Evolutionary conservation across 495 filamentous ascomycete species (phyloP).

Genomic region (Sporormia fimetaria): DNA sequence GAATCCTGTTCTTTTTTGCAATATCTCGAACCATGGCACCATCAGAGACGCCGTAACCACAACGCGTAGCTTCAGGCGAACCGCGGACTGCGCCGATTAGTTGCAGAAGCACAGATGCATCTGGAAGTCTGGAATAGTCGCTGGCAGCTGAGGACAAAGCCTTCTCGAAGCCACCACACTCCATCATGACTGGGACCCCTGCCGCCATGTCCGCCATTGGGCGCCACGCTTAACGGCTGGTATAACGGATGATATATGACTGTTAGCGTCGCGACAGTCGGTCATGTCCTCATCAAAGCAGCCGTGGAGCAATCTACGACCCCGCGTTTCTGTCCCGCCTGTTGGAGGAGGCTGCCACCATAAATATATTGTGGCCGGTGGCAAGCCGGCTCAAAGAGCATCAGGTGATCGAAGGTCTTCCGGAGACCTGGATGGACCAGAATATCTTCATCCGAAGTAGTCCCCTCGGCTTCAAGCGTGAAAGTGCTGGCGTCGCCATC

Average conservation of each 20-base stretch:
- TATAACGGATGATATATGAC: conserved; percentile 4
- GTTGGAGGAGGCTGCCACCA: neutral
- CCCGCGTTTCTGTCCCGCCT: conserved; percentile 17
- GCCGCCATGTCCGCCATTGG: neutral
- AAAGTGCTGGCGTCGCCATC: neutral
- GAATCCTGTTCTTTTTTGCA: neutral
- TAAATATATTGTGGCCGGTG: conserved; percentile 11
- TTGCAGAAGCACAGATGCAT: conserved; percentile 2
- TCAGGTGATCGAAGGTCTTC: conserved; percentile 19
- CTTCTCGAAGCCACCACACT: conserved; percentile 6
- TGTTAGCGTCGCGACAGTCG: conserved; percentile 6
- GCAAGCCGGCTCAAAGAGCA: conserved; percentile 9
- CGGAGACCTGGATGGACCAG: conserved; percentile 7
- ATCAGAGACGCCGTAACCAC: too few species aligned
- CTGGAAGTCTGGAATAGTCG: too few species aligned
- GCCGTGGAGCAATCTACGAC: conserved; percentile 13
- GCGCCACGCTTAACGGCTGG: conserved; percentile 8
- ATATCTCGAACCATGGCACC: too few species aligned
- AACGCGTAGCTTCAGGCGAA: neutral
- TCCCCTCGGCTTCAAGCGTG: neutral
- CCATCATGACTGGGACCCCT: neutral
- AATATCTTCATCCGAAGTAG: conserved; percentile 3
- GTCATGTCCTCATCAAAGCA: conserved; percentile 1
- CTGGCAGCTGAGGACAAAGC: too few species aligned
- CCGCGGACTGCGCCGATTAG: neutral